Base-by-base conservation (phyloP, 331 rosid species). In the Stylosanthes scabra region DNA sequence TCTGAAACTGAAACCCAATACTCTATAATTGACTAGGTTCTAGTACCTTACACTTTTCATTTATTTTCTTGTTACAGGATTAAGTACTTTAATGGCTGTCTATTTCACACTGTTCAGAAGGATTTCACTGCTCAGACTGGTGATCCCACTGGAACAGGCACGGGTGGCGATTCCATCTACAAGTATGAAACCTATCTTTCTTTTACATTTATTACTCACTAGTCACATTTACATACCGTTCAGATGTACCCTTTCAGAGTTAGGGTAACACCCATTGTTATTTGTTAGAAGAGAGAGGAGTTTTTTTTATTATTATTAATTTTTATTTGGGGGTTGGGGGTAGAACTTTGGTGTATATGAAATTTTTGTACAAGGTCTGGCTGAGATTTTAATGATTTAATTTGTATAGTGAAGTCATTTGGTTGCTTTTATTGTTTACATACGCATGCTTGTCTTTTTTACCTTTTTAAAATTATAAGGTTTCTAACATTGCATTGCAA, bases 51-150 rank as follows among this genome's bases (percentile, higher is more conserved):
- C 15, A n/a, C 0, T 11, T 51, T 3, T 50, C 6, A n/a, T 39
- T 41, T 29, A 34, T 9, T 37, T 16, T 55, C 41, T 57, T 68
- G 68, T 3, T 29, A 63, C 88, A 94, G 99, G 87, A 82, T 88
- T 37, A 92, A 95, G 79, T 92, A 88, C 76, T 95, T 90, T 50
- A 90, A 92, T 68, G 99, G 97, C 10, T 90, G 92, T 69, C 75
- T 95, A 9, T 92, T 95, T 86, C 98, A 95, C 82, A 86, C 82
- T 6, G 81, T 92, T 66, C 99, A 92, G 77, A 95, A 90, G 84
- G 97, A 95, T 80, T 95, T 92, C 70, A 95, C 92, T 7, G 97
- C 99, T 13, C 99, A 95, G 71, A 86, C 98, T 25, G 98, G 97
- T 7, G 99, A 92, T 45, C 98, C 97, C 14, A 92, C 98, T 39